These are phyloP conservation scores for Serendipita sp. DNA, from an alignment of 768 basidiomycete species.

Conservation along the genomic window DNA sequence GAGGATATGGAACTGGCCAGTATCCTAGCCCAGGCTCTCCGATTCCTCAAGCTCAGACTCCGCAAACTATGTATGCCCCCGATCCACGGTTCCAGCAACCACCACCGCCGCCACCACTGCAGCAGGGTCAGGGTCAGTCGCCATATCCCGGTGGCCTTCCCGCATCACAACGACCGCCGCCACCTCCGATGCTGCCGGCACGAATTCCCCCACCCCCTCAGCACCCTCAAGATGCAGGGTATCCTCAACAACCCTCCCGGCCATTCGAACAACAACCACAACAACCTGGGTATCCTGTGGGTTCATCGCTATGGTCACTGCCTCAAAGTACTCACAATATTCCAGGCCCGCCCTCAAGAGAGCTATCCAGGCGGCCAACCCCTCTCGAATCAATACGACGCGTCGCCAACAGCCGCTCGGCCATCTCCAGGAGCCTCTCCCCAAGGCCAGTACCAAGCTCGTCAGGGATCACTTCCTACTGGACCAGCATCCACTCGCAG, in stretches of 20 bases:
- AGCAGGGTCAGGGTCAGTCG: background rate
- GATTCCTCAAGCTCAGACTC: background rate
- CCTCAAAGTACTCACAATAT: no score
- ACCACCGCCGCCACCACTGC: background rate
- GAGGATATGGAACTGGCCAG: background rate
- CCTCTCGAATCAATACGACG: slow-evolving; percentile 9
- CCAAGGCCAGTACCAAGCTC: slow-evolving; percentile 14
- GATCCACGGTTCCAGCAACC: background rate
- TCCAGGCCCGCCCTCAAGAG: background rate
- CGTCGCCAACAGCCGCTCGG: background rate
- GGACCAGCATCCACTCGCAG: slow-evolving; percentile 24
- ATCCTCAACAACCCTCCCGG: background rate
- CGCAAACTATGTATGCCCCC: background rate
- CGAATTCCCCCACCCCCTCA: background rate
- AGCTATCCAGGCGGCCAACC: slow-evolving; percentile 8
- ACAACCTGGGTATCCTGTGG: background rate
- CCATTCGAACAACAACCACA: background rate
- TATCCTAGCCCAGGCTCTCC: background rate
- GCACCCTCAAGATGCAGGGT: background rate
- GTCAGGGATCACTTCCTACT: slow-evolving; percentile 17
- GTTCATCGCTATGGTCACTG: no score
- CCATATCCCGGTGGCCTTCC: background rate
- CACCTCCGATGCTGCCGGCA: background rate
- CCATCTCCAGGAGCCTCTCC: slow-evolving; percentile 12
- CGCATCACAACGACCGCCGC: background rate